Percentiles rank a stretch among this genome's conserved stretches.
Conservation (phyloP, 495 filamentous ascomycete genomes). For the Podospora didyma region DNA sequence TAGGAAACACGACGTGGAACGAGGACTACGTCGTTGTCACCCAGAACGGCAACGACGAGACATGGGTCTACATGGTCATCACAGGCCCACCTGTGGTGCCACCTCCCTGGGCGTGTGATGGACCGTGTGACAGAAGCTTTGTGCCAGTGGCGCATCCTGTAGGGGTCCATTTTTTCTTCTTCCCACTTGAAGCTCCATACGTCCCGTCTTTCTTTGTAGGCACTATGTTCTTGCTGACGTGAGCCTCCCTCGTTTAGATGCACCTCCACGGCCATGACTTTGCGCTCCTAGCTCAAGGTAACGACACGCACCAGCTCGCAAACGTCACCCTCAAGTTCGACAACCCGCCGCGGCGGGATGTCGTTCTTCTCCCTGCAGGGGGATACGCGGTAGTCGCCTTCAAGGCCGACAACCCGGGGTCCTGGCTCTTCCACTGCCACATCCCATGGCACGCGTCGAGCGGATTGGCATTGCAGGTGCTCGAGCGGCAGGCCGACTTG, state of each 20-base stretch:
- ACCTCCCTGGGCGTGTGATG: neutral
- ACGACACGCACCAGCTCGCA: slow-evolving; percentile 2
- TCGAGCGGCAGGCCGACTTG: slow-evolving; percentile 35
- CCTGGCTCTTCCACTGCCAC: slow-evolving; percentile 38
- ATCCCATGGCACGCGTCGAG: slow-evolving; percentile 43
- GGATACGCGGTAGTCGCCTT: slow-evolving; percentile 35
- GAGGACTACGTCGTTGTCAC: slow-evolving; percentile 6
- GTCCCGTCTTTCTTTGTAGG: too few species aligned
- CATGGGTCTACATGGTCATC: slow-evolving; percentile 15
- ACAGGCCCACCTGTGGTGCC: slow-evolving; percentile 2
- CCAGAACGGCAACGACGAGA: neutral
- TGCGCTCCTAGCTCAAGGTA: slow-evolving; percentile 36
- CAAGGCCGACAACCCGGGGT: slow-evolving; percentile 34
- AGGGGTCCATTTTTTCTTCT: neutral
- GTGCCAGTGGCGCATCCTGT: slow-evolving; percentile 30
- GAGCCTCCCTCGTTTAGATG: slow-evolving; percentile 19
- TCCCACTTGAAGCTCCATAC: neutral
- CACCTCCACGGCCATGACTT: slow-evolving; percentile 59
- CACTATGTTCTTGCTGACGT: neutral
- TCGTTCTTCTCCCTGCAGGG: slow-evolving; percentile 31
- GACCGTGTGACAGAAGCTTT: neutral
- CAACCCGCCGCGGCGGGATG: slow-evolving; percentile 23
- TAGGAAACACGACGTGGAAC: neutral
- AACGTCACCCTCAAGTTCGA: slow-evolving; percentile 15
- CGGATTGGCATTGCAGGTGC: slow-evolving; percentile 39